Evolutionary conservation across 106 monocot species (phyloP), one percentile per base, ranked within the genome.

Genomic region (Dioscorea zingiberensis): DNA sequence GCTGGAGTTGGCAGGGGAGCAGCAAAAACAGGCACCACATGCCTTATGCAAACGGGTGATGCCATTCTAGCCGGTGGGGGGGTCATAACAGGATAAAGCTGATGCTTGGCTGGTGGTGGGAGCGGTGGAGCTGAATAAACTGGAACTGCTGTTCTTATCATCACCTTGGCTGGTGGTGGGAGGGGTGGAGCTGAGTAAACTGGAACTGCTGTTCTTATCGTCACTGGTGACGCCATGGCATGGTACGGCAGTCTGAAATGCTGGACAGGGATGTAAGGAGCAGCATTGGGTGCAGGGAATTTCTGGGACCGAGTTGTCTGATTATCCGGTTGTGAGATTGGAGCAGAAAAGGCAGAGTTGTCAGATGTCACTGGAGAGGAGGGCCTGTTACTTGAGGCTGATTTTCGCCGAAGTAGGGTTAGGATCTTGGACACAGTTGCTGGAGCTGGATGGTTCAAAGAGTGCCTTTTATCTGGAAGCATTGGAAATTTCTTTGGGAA

Each of bases 221-320:
- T 99, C 46, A 99, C 89, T 3, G 92, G 86, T 25, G 86, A 88
- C 5, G 89, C 97, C 79, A 93, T 77, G n/a, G 70, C 82, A 69
- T 77, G 83, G 62, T 72, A 80, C 44, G 74, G 73, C 27, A 72
- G 64, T 51, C 73, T 65, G 56, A 72, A 77, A 26, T 87, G 91
- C 21, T 77, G 74, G 21, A 87, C 73, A 16, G 90, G 87, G 23
- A 90, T 68, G 45, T 94, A 94, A 18, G 94, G 90, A 17, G 72
- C 27, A 2, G 90, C 90, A 38, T 82, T 82, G 1, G 81, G 69
- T 13, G 84, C 79, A n/a, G 86, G 86, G 70, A 94, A 94, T 60
- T 80, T 87, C 22, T 66, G 76, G 3, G 76, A 30, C 5, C 63
- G 61, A 25, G 54, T 8, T 32, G 55, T 60, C 62, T 60, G 69